Base-by-base conservation (phyloP, 2,329 filamentous ascomycete genomes). In the Furcasterigmium sp. region DNA sequence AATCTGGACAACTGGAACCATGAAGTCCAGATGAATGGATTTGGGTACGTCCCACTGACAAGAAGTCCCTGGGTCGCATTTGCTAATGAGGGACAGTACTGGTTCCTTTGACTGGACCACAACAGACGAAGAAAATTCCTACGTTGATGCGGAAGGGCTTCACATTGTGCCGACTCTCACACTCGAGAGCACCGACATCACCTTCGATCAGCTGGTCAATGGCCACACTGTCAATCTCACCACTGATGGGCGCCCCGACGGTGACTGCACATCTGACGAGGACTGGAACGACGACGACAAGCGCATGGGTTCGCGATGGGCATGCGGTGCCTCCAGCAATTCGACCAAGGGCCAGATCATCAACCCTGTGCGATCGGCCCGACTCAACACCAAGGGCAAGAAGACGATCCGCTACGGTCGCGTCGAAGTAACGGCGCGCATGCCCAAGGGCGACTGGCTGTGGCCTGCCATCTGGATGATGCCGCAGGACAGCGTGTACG, bases 81-180 rank as follows among this genome's bases (percentile, higher is more conserved):
- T 11, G 11, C 23, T 26, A 26, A 26, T 11, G 11, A 7, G 23
- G 23, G 7, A 26, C 23, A 26, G 23, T 39, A 70, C 65, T n/a
- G 70, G 70, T 14, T 62, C 67, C 28, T 78, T 78, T 52, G 74
- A 77, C 60, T 75, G 72, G 73, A 76, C 74, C 1, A 78, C 74
- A 6, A 61, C 56, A 4, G 71, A 75, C 48, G 47, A 58, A 1
- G 56, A 54, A 41, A 78, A 78, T 55, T 59, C 67, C 13, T 78
- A 69, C 53, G 60, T 69, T 28, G 69, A 75, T 51, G 56, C 51
- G 0, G 57, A 68, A 20, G 73, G 72, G n/a, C 62, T 78, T 32
- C 73, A 76, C 55, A 76, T 78, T 40, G 67, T 74, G n/a, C 74
- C 73, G 8, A 77, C 74, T 0, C 56, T 77, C 15, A 76, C 72